Percentiles rank a stretch among this genome's conserved stretches.
Evolutionary conservation across 345 rosid species (phyloP).

Genomic region (Boechera stricta): DNA sequence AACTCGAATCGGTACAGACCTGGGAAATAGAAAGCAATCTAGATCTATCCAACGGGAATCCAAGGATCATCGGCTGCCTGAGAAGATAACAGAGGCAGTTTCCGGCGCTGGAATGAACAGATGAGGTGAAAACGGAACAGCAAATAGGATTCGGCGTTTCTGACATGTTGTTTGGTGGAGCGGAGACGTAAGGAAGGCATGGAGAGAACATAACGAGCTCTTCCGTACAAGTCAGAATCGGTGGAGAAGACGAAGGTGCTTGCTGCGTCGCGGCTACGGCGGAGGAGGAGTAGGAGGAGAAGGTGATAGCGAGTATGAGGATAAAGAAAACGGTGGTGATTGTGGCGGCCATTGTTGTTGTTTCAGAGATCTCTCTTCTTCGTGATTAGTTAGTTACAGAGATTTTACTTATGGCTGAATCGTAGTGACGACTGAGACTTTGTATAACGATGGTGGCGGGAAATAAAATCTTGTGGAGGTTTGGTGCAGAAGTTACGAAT

Average conservation of each 20-base stretch:
- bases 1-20: slow-evolving; percentile 46
- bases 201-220: slow-evolving; percentile 75
- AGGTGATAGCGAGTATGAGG: slow-evolving; percentile 23
- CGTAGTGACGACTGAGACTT: slow-evolving; percentile 28
- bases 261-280: slow-evolving; percentile 31
- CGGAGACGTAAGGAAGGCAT: slow-evolving; percentile 72
- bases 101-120: slow-evolving; percentile 49
- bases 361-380: slow-evolving; percentile 10
- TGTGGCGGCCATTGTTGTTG: slow-evolving; percentile 38
- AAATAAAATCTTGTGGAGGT: slow-evolving; percentile 17
- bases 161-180: slow-evolving; percentile 64
- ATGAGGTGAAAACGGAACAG: slow-evolving; percentile 62
- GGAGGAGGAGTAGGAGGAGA: slow-evolving; percentile 19
- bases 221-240: slow-evolving; percentile 48
- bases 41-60: slow-evolving; percentile 74
- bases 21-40: slow-evolving; percentile 61
- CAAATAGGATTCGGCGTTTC: slow-evolving; percentile 52
- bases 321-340: slow-evolving; percentile 8
- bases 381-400: slow-evolving; percentile 39
- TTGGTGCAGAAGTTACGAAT: background rate
- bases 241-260: slow-evolving; percentile 38
- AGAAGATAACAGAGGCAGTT: slow-evolving; percentile 77
- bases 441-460: slow-evolving; percentile 43
- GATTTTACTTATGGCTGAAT: slow-evolving; percentile 20
- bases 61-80: slow-evolving; percentile 66